phyloP scores from a whole-genome alignment of 2,329 filamentous ascomycete genomes.

The Trichoderma aggressivum region DNA sequence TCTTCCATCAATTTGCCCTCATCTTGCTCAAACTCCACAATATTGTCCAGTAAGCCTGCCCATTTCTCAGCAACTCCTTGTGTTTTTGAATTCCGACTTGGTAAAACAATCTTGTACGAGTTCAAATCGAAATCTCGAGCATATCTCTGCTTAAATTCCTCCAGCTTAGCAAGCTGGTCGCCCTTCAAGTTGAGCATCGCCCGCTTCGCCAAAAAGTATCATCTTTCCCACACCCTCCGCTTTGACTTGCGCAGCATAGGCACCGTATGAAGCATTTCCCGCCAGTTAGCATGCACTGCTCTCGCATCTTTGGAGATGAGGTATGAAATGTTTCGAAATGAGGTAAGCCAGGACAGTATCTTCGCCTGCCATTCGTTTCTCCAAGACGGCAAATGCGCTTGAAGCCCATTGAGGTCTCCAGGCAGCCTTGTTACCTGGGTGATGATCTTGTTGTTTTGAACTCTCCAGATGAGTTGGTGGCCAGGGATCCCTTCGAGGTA shows the following conservation, averaged over 20 bases:
- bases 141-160: not conserved
- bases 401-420: not conserved
- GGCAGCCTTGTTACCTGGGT: not conserved
- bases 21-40: slow-evolving; percentile 11
- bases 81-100: slow-evolving; percentile 15
- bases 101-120: slow-evolving; percentile 22
- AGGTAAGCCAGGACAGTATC: slow-evolving; percentile 14
- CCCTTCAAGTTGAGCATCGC: slow-evolving; percentile 64
- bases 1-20: slow-evolving; percentile 14
- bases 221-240: slow-evolving; percentile 9
- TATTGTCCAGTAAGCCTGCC: slow-evolving; percentile 23
- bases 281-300: slow-evolving; percentile 22
- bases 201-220: slow-evolving; percentile 55
- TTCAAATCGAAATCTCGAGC: slow-evolving; percentile 12
- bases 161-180: slow-evolving; percentile 70
- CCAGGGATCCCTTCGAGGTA: slow-evolving; percentile 12
- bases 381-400: not conserved
- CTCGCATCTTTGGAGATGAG: slow-evolving; percentile 18
- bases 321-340: slow-evolving; percentile 18
- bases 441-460: not conserved
- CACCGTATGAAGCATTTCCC: slow-evolving; percentile 24
- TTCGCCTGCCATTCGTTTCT: slow-evolving; percentile 22
- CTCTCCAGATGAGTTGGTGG: slow-evolving; percentile 16
- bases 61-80: slow-evolving; percentile 23
- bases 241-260: slow-evolving; percentile 26